phyloP scores from a whole-genome alignment of 2,329 filamentous ascomycete genomes.

The Pseudogymnoascus sp. region DNA sequence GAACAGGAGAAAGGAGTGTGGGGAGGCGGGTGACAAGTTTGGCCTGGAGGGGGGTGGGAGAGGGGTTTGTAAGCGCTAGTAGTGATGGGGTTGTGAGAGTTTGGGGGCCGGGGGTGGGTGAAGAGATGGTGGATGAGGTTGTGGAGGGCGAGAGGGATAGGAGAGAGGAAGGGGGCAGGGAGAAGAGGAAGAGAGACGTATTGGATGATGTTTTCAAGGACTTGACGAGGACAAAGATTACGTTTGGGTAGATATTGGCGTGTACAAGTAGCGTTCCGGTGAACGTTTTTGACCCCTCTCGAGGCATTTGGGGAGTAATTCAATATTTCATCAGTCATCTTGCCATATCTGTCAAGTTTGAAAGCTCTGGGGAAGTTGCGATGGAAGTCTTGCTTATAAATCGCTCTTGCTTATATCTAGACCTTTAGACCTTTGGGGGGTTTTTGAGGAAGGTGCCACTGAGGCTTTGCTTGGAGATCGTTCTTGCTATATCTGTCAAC shows the following conservation, averaged over 20 bases:
- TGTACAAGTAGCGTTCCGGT: neutral
- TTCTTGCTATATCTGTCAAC: no score
- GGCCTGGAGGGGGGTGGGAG: conserved; percentile 60
- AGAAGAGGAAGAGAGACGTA: conserved; percentile 65
- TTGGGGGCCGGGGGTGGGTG: conserved; percentile 58
- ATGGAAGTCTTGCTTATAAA: no score
- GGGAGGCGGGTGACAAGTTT: conserved; percentile 65
- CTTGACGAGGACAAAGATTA: conserved; percentile 64
- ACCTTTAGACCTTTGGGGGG: no score
- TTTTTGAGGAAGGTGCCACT: no score
- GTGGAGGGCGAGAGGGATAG: conserved; percentile 26
- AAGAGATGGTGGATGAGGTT: conserved; percentile 42
- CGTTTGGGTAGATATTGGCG: conserved; percentile 37
- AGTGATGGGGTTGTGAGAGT: conserved; percentile 74
- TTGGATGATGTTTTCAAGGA: conserved; percentile 74
- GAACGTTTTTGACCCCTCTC: neutral
- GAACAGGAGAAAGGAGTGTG: conserved; percentile 47
- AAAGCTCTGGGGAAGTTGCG: no score
- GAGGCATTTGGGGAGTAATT: neutral
- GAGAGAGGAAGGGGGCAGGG: conserved; percentile 40
- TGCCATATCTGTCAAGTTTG: no score
- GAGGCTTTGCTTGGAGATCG: no score
- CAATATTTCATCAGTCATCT: neutral
- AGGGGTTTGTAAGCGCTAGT: conserved; percentile 73
- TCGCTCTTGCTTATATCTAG: no score